phyloP scores from a whole-genome alignment of 805 yeast species.

The Metschnikowia continentalis region DNA sequence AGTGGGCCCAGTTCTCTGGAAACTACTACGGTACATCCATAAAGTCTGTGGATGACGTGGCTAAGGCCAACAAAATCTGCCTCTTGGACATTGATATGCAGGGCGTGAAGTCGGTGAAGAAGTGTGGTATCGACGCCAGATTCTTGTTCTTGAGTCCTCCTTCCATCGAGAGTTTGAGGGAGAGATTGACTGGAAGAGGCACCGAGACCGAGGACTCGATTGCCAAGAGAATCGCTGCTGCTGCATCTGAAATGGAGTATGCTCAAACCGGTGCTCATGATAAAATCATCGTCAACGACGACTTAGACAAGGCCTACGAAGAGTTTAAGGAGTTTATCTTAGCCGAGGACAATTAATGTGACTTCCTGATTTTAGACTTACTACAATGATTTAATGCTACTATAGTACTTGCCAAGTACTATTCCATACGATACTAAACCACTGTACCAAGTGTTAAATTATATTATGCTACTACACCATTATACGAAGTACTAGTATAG shows the following conservation, averaged over 20 bases:
- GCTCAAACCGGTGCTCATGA: conserved; percentile 93
- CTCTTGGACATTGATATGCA: conserved; percentile 98
- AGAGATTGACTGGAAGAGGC: conserved; percentile 83
- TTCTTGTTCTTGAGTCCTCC: conserved; percentile 92
- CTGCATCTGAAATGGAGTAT: conserved; percentile 82
- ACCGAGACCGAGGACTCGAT: conserved; percentile 89
- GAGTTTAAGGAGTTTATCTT: conserved; percentile 78
- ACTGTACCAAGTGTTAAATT: no score
- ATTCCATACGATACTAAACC: no score
- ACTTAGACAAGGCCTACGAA: conserved; percentile 80
- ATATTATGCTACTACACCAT: no score
- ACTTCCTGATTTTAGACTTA: no score
- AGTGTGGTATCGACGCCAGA: conserved; percentile 76
- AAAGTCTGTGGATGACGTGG: conserved; percentile 75
- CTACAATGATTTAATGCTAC: no score
- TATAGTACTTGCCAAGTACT: no score
- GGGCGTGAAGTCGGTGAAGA: conserved; percentile 91
- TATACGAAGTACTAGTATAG: no score
- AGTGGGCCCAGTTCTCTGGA: conserved; percentile 98
- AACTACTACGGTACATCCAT: conserved; percentile 95
- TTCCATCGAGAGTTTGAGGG: conserved; percentile 68
- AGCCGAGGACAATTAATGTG: conserved; percentile 19
- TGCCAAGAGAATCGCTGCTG: conserved; percentile 81
- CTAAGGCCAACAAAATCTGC: conserved; percentile 66
- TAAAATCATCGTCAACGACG: conserved; percentile 81